phyloP scores from a whole-genome alignment of 345 rosid species.

The Eucalyptus melliodora region DNA sequence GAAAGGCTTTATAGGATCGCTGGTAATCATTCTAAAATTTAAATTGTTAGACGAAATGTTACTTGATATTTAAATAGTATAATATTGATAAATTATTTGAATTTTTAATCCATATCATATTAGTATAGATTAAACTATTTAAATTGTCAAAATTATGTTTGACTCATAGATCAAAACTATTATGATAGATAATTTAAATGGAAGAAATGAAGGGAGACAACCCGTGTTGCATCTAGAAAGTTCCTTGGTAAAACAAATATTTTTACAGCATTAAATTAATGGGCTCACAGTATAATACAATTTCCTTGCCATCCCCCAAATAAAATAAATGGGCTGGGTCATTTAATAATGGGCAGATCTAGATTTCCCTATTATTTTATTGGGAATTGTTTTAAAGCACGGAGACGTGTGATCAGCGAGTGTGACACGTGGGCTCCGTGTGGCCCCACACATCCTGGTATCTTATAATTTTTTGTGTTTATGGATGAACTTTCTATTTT shows the following conservation, averaged over 20 bases:
- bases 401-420: neutral
- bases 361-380: neutral
- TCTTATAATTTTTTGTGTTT: neutral
- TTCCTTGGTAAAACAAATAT: neutral
- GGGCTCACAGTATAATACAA: neutral
- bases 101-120: neutral
- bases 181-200: neutral
- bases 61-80: no score
- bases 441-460: neutral
- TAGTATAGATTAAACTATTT: neutral
- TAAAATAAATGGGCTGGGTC: neutral
- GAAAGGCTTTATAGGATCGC: no score
- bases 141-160: neutral
- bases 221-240: neutral
- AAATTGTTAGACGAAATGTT: rapidly evolving
- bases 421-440: neutral
- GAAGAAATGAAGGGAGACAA: neutral
- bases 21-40: no score
- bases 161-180: neutral
- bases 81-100: no score
- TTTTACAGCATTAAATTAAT: neutral
- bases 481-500: neutral
- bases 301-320: neutral
- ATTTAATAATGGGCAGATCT: neutral
- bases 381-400: neutral